Base-by-base conservation (phyloP, 1,284 basidiomycete genomes). In the Wolfiporia cocos region DNA sequence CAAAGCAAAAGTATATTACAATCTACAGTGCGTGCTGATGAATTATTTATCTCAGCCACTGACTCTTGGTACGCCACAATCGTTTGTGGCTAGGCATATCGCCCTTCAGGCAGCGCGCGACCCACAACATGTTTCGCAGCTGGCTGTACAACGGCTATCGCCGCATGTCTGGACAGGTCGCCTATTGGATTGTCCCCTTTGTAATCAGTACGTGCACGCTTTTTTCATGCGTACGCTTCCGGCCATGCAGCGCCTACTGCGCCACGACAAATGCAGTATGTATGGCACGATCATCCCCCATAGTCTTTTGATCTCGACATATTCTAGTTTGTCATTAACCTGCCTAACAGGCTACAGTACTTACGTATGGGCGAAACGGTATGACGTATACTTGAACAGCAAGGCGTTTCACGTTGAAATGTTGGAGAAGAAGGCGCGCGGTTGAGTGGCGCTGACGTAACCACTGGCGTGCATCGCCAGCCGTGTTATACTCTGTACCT, bases 141-240 rank as follows among this genome's bases (percentile, higher is more conserved):
- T 95, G 86, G 71, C 58, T 93, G 53, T 90, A 93, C 76, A 92
- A 93, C 67, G 92, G 91, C 36, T 86, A 84, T 73, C 75, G 75
- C 50, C 83, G 92, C 51, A 64, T 92, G 37, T 76, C 82, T 41
- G 69, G 69, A 29, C 87, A 94, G 59, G 69, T 81, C 19, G 71
- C 87, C 36, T 96, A 92, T 72, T 91, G 87, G 68, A 68, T 78
- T 43, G 63, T 92, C 49, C 92, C 92, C 19, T 73, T 92, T 53
- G 78, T 72, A 36, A 55, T 81, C 44, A 92, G 92, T 94, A 46
- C 54, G 87, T 76, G n/a, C n/a, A n/a, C n/a, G n/a, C n/a, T n/a
- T n/a, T n/a, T 38, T 28, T 23, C 17, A n/a, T n/a, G n/a, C n/a
- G n/a, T n/a, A n/a, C n/a, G n/a, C n/a, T n/a, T n/a, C n/a, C n/a